Evolutionary conservation across 2,329 filamentous ascomycete genomes (phyloP).

Genomic region (Verticillium nubilum): DNA sequence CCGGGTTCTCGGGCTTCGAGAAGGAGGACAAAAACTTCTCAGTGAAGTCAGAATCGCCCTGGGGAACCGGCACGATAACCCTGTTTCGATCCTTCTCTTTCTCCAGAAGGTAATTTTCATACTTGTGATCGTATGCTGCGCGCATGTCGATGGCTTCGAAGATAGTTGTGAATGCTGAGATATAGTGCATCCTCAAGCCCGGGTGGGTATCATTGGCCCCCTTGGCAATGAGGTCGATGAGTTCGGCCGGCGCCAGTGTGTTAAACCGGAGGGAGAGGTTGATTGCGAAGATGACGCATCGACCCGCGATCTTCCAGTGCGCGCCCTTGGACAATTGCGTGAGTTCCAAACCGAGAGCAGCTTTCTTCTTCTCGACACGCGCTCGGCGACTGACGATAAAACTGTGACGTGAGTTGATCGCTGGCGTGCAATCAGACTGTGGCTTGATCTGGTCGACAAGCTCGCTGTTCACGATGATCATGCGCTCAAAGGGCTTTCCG

Average conservation of each 20-base stretch:
- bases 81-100: conserved; percentile 74
- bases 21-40: conserved; percentile 73
- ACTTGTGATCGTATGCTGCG: conserved; percentile 79
- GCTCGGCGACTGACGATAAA: conserved; percentile 70
- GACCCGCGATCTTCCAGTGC: conserved; percentile 93
- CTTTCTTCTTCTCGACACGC: conserved; percentile 79
- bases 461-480: conserved; percentile 73
- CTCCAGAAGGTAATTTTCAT: conserved; percentile 79
- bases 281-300: conserved; percentile 84
- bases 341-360: conserved; percentile 72
- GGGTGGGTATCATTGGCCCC: conserved; percentile 91
- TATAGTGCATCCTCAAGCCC: conserved; percentile 73
- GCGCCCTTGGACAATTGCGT: conserved; percentile 70
- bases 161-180: conserved; percentile 67
- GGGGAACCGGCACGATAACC: conserved; percentile 65
- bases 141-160: conserved; percentile 87
- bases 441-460: conserved; percentile 70
- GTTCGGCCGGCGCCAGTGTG: conserved; percentile 71
- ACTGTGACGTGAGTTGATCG: conserved; percentile 62
- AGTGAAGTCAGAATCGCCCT: conserved; percentile 76
- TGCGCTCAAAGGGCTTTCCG: conserved; percentile 78
- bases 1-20: conserved; percentile 62
- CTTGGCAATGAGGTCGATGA: conserved; percentile 75
- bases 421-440: conserved; percentile 52
- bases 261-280: conserved; percentile 92